Conservation (phyloP, 1,284 basidiomycete genomes). For the Cystobasidium pallidum region DNA sequence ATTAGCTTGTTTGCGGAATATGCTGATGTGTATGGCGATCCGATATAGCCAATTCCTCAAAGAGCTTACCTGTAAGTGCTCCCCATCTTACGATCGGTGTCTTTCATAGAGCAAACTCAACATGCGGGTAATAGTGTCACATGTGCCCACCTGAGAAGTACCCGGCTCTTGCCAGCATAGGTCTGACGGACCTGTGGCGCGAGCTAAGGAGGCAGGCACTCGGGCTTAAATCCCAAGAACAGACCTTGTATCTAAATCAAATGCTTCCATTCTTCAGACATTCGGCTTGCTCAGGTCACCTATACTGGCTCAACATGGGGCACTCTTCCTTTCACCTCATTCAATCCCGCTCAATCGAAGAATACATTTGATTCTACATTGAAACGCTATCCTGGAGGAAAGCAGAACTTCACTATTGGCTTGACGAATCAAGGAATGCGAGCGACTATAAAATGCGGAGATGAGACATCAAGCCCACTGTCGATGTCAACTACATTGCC, state of each 20-base stretch:
- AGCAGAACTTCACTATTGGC: slow-evolving; percentile 8
- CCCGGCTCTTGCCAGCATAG: too few species aligned
- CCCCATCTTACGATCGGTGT: too few species aligned
- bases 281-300: slow-evolving; percentile 9
- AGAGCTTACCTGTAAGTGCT: slow-evolving; percentile 1
- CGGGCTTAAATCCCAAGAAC: too few species aligned
- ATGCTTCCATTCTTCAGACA: not conserved
- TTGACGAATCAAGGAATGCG: slow-evolving; percentile 13
- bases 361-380: not conserved
- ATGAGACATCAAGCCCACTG: not conserved
- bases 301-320: slow-evolving; percentile 16
- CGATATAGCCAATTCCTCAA: not conserved
- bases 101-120: too few species aligned
- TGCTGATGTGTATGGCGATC: not conserved
- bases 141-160: too few species aligned
- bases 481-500: not conserved
- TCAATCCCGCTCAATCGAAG: not conserved
- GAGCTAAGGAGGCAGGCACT: too few species aligned
- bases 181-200: too few species aligned
- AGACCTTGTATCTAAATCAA: too few species aligned
- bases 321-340: slow-evolving; percentile 11
- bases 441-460: not conserved
- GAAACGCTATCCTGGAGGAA: not conserved
- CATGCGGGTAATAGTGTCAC: too few species aligned
- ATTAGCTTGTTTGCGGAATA: not conserved